Conservation (phyloP, 129 eudicot species). For the Erigeron canadensis region DNA sequence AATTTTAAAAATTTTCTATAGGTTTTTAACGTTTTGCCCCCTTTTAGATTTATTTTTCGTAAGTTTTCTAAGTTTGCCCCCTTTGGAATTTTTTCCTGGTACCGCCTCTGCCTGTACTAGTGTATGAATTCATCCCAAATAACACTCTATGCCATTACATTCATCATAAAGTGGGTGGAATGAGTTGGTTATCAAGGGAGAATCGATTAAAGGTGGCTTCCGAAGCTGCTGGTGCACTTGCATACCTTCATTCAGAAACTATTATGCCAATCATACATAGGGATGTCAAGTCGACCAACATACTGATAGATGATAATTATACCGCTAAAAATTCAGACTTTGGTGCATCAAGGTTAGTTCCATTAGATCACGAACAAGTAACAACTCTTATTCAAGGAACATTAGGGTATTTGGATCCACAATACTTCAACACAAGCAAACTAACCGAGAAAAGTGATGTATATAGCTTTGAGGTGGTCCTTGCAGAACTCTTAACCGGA, state of each 20-base stretch:
- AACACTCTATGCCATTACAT: neutral
- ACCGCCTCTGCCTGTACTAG: too few relatives aligned
- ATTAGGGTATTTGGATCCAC: slow-evolving; percentile 28
- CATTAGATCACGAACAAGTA: neutral
- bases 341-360: slow-evolving; percentile 6
- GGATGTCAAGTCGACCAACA: neutral
- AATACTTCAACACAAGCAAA: slow-evolving; percentile 19
- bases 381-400: slow-evolving; percentile 3
- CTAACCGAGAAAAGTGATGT: slow-evolving; percentile 37
- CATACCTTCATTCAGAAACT: neutral
- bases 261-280: neutral
- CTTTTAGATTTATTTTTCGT: too few relatives aligned
- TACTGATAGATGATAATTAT: neutral
- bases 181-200: slow-evolving; percentile 11
- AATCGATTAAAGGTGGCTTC: neutral
- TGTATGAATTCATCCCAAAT: neutral
- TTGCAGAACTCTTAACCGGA: slow-evolving; percentile 24
- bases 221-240: slow-evolving; percentile 1
- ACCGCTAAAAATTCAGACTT: neutral
- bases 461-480: slow-evolving; percentile 43
- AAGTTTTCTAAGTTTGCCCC: too few relatives aligned
- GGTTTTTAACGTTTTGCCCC: too few relatives aligned
- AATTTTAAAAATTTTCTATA: too few relatives aligned
- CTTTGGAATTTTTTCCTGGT: too few relatives aligned
- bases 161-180: slow-evolving; percentile 5